Base-by-base conservation (phyloP, 805 yeast genomes). In the Wickerhamomyces silvicola region DNA sequence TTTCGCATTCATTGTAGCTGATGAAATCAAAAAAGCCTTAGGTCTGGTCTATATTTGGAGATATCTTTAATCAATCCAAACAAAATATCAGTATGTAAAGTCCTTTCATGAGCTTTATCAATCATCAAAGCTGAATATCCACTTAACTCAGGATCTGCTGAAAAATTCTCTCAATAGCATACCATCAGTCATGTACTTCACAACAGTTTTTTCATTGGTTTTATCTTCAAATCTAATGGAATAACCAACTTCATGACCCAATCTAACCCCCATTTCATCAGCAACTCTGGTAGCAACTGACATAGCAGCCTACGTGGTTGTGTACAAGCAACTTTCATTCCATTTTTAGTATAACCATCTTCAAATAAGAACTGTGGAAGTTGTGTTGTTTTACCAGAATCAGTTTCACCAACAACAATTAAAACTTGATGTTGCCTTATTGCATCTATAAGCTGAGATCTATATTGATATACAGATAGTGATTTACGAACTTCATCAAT, bases 101-200 rank as follows among this genome's bases (percentile, higher is more conserved):
- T 92, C 36, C 98, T 69, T 54, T 92, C 98, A 53, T 92, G 98
- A 0, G 98, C 98, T 57, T 90, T 98, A 59, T 90, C 98, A 29
- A 90, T 79, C 81, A 90, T 87, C 35, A 90, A 66, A 1, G 83
- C 94, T 2, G 92, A 74, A 51, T 88, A 90, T 2, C 59, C 61
- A 1, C 67, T 57, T 24, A 88, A 57, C 26, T 73, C 73, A 0
- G 94, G 84, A 52, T 88, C 97, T 1, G 70, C 63, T n/a, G 21
- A 88, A 59, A 42, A 85, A 80, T 57, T 92, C 98, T 37, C 96
- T 61, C 21, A 88, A 63, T 14, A 92, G 66, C 86, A 87, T 84
- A 69, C 98, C 98, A 56, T 92, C 98, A 0, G 98, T 92, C 74
- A 88, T 72, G 57, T 92, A 92, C 60, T 90, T 90, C 32, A 92